phyloP scores from a whole-genome alignment of 768 basidiomycete species.

The Trametes gibbosa region DNA sequence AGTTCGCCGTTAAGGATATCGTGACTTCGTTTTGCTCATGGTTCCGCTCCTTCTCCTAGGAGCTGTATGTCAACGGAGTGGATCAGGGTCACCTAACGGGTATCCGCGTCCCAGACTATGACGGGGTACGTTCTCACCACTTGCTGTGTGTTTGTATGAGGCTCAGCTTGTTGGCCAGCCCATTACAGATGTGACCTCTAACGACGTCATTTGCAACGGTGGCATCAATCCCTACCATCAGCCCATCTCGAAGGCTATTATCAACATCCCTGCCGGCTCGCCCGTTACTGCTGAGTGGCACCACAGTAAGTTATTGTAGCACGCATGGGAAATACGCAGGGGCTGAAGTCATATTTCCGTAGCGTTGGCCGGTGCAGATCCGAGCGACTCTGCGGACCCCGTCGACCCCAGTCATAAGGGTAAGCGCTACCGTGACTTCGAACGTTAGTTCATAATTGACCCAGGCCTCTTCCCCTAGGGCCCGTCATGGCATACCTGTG shows the following conservation, averaged over 20 bases:
- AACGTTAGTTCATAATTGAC: not conserved
- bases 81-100: slow-evolving; percentile 44
- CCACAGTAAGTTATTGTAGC: slow-evolving; percentile 30
- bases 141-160: not conserved
- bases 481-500: slow-evolving; percentile 17
- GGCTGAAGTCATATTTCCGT: not conserved
- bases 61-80: slow-evolving; percentile 52
- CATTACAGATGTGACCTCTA: slow-evolving; percentile 54
- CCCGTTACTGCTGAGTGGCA: slow-evolving; percentile 53
- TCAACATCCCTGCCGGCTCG: slow-evolving; percentile 51
- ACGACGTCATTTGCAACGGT: slow-evolving; percentile 57
- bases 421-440: slow-evolving; percentile 25
- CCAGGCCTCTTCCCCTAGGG: not conserved
- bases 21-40: not conserved
- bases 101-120: slow-evolving; percentile 46
- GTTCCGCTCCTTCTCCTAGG: slow-evolving; percentile 24
- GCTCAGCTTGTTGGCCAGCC: slow-evolving; percentile 34
- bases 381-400: slow-evolving; percentile 45
- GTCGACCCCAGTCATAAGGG: slow-evolving; percentile 53
- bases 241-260: slow-evolving; percentile 43
- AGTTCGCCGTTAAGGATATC: no score
- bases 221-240: slow-evolving; percentile 54
- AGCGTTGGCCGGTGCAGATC: slow-evolving; percentile 41
- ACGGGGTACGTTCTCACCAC: slow-evolving; percentile 39
- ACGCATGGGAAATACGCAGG: not conserved